Evolutionary conservation across 805 yeast genomes (phyloP), one percentile per base, ranked within the genome.

Genomic region (Grigorovia transvaalensis): DNA sequence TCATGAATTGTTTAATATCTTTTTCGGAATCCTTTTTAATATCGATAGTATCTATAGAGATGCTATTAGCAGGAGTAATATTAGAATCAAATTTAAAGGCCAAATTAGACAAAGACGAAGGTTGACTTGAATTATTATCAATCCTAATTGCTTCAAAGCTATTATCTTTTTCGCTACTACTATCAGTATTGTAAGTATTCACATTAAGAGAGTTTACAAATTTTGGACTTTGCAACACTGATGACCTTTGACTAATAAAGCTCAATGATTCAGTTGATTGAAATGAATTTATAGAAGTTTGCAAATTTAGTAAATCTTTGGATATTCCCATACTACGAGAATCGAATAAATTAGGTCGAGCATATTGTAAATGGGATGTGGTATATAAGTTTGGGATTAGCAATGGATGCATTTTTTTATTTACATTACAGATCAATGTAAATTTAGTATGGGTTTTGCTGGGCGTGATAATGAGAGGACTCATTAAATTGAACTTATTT

Each of bases 401-500:
- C 13, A 53, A 45, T 15, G 55, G 56, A 30, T 54, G 56, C 54
- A 54, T 54, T n/a, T 46, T n/a, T 40, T 30, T 47, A 42, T 51
- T 52, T 23, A 47, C 48, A 47, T 52, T 52, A 8, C n/a, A 29
- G 15, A 53, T 47, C 8, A 49, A 35, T n/a, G 48, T 50, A 15
- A 49, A 47, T 46, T 46, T 46, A 35, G 8, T 7, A 38, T 38
- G 8, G 8, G 42, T 7, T 7, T 38, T n/a, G n/a, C 15, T 38
- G 18, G 15, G 8, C 17, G 15, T 15, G 8, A 12, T 15, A n/a
- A 12, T n/a, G 15, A n/a, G 15, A 12, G 4, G 9, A 12, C 15
- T 18, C 18, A 12, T 7, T 15, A n/a, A 35, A 13, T 38, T 38
- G 4, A n/a, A 38, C 9, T 15, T 13, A 38, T n/a, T 15, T 38